These are phyloP conservation scores for Candida quercuum DNA, from an alignment of 805 yeast species.

Conservation along the genomic window DNA sequence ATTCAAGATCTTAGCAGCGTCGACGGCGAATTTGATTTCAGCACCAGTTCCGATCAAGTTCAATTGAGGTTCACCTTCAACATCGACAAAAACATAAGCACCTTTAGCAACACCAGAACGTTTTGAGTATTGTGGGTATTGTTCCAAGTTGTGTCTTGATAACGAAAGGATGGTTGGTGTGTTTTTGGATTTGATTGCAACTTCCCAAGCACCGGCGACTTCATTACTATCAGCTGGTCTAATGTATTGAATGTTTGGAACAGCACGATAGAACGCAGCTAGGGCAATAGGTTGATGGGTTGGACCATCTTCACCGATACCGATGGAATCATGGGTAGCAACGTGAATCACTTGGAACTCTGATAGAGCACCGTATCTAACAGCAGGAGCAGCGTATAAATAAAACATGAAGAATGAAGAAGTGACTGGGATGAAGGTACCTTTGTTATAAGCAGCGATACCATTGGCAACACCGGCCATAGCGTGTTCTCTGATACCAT, in stretches of 20 bases:
- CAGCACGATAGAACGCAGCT: slow-evolving; percentile 44
- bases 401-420: slow-evolving; percentile 33
- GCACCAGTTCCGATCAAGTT: slow-evolving; percentile 27
- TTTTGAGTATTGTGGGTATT: slow-evolving; percentile 20
- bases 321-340: slow-evolving; percentile 54
- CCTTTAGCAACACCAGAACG: slow-evolving; percentile 22
- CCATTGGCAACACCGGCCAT: slow-evolving; percentile 31
- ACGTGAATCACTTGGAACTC: slow-evolving; percentile 43
- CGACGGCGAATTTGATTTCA: slow-evolving; percentile 25
- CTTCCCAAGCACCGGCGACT: slow-evolving; percentile 41
- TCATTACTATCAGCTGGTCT: slow-evolving; percentile 52
- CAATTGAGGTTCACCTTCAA: slow-evolving; percentile 17
- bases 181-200: slow-evolving; percentile 21
- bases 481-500: slow-evolving; percentile 31
- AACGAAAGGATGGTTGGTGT: slow-evolving; percentile 21
- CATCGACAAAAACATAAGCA: slow-evolving; percentile 25
- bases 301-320: slow-evolving; percentile 55
- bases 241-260: slow-evolving; percentile 44
- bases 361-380: slow-evolving; percentile 43
- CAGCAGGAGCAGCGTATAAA: slow-evolving; percentile 47
- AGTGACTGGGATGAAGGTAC: slow-evolving; percentile 33
- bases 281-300: slow-evolving; percentile 54
- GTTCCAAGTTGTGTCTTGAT: slow-evolving; percentile 26
- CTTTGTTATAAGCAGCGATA: slow-evolving; percentile 28
- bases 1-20: slow-evolving; percentile 22